Evolutionary conservation across 345 rosid species (phyloP), one percentile per base, ranked within the genome.

Genomic region (Firmiana major): DNA sequence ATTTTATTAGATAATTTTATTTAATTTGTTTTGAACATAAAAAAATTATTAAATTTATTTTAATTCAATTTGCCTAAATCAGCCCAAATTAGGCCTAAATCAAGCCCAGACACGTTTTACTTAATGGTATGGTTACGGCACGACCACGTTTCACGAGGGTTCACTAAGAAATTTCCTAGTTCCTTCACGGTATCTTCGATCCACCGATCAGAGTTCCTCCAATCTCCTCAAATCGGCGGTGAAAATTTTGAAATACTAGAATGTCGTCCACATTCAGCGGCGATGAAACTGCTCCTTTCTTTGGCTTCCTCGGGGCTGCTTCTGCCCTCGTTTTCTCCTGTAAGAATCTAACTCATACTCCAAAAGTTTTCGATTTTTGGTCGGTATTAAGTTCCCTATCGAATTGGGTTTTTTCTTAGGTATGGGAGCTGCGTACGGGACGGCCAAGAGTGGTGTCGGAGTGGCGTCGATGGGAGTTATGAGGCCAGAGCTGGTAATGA

Each of bases 381-480:
- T 59, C 66, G 54, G 19, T 22, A 22, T 34, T 74, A 22, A 59
- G 42, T 40, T 73, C 3, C 67, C 51, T 70, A 42, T 70, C 8
- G 46, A 78, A 71, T 53, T 40, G 42, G 51, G 13, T 1, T 55
- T 15, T 40, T 5, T 64, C 2, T 45, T 49, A 89, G 95, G 95
- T 71, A 91, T 91, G 96, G 96, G 96, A 79, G 94, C 94, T 3
- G 94, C 97, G 13, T 91, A 91, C 66, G 94, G 94, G 34, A 91
- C 94, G n/a, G 94, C 92, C 11, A 92, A 90, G 88, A 92, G 97
- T 74, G 94, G 97, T 38, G 94, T 90, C 2, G 97, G 94, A 0
- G 93, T 92, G 80, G 97, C 93, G 42, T 92, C 93, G 11, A 90
- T 92, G 93, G 97, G 95, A 34, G 97, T 92, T 78, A 92, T 92